These are phyloP conservation scores for Mortierella sp. DNA, from an alignment of 371 early-diverging fungal species.

Conservation along the genomic window DNA sequence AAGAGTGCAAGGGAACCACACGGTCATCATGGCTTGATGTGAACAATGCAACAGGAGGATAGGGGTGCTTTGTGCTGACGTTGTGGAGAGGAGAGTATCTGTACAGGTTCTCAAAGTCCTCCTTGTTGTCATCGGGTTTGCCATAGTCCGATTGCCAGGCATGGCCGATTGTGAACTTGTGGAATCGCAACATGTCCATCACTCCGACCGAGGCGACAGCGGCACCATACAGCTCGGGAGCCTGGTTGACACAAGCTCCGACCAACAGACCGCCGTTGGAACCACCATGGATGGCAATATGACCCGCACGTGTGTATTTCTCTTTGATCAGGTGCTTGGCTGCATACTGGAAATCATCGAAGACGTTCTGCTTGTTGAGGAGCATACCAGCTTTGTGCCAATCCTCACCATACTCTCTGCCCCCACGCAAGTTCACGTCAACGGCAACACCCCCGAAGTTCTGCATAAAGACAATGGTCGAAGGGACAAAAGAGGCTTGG, in stretches of 20 bases:
- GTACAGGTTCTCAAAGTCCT: constrained; percentile 59
- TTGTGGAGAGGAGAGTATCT: constrained; percentile 79
- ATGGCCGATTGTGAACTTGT: constrained; percentile 72
- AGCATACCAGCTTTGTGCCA: constrained; percentile 62
- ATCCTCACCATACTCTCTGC: constrained; percentile 66
- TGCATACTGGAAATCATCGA: constrained; percentile 66
- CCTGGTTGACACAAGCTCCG: constrained; percentile 57
- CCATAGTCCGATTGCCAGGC: constrained; percentile 68
- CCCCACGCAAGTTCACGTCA: constrained; percentile 65
- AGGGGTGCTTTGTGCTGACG: constrained; percentile 58
- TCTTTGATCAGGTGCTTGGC: constrained; percentile 59
- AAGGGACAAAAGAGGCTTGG: constrained; percentile 62
- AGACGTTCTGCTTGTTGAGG: constrained; percentile 60
- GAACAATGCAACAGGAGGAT: constrained; percentile 60
- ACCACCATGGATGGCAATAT: constrained; percentile 76
- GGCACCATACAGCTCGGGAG: constrained; percentile 67
- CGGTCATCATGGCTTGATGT: constrained; percentile 67
- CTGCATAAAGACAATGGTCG: constrained; percentile 62
- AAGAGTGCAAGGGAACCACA: constrained; percentile 66
- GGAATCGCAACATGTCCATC: constrained; percentile 69
- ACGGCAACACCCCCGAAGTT: constrained; percentile 59
- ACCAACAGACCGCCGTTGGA: constrained; percentile 80
- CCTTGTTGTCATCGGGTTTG: constrained; percentile 59
- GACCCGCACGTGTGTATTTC: constrained; percentile 58
- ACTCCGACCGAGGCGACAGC: constrained; percentile 66